These are phyloP conservation scores for Xylaria sp. DNA, from an alignment of 2,329 filamentous ascomycete genomes.

Conservation along the genomic window DNA sequence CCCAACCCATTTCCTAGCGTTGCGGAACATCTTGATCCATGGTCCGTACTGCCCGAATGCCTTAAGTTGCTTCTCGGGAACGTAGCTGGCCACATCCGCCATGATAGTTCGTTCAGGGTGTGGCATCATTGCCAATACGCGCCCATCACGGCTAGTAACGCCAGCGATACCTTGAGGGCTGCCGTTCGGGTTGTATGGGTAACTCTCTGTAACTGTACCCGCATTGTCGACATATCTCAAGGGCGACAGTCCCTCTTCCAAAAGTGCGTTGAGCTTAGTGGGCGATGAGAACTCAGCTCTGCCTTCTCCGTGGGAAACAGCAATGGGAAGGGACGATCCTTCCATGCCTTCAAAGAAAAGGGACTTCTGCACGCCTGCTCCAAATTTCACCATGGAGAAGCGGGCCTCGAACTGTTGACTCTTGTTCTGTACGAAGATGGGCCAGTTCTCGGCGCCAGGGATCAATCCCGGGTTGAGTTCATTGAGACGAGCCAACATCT, in stretches of 20 bases:
- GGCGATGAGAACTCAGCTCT: slow-evolving; percentile 64
- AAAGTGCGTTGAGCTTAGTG: slow-evolving; percentile 49
- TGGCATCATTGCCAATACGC: slow-evolving; percentile 86
- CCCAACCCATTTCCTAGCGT: slow-evolving; percentile 82
- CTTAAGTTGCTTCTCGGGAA: slow-evolving; percentile 52
- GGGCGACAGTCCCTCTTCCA: slow-evolving; percentile 64
- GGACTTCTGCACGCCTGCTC: slow-evolving; percentile 58
- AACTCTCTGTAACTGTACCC: slow-evolving; percentile 67
- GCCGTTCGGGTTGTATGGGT: slow-evolving; percentile 87
- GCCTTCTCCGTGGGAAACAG: slow-evolving; percentile 87
- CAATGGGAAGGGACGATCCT: slow-evolving; percentile 75
- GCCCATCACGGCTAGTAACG: slow-evolving; percentile 58
- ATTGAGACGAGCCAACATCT: slow-evolving; percentile 82
- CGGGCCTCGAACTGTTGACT: slow-evolving; percentile 88
- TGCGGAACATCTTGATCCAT: slow-evolving; percentile 82
- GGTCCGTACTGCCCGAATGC: slow-evolving; percentile 78
- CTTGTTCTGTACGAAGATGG: slow-evolving; percentile 59
- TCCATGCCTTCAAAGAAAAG: slow-evolving; percentile 90
- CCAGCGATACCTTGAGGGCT: slow-evolving; percentile 76
- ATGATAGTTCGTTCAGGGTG: slow-evolving; percentile 88
- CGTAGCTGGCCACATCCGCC: slow-evolving; percentile 70
- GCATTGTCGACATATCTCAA: slow-evolving; percentile 84
- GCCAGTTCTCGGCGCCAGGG: slow-evolving; percentile 71
- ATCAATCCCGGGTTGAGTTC: slow-evolving; percentile 79
- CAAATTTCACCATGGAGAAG: slow-evolving; percentile 76